These are phyloP conservation scores for Microcyclospora tardicrescens DNA, from an alignment of 2,329 filamentous ascomycete genomes.

Conservation along the genomic window DNA sequence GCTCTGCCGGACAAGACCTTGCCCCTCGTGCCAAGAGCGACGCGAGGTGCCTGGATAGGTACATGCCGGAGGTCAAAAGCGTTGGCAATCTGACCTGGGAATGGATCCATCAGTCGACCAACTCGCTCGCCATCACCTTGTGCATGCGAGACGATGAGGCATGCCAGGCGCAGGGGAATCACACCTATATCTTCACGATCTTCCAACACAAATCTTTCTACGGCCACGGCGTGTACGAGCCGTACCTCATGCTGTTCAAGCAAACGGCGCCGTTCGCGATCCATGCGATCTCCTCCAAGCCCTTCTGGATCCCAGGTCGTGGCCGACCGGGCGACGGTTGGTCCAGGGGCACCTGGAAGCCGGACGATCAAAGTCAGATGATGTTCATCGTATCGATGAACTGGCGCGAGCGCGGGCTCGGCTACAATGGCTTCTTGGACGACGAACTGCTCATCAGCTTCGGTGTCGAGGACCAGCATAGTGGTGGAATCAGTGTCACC, in stretches of 20 bases:
- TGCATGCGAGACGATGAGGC: slow-evolving; percentile 36
- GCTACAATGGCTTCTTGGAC: slow-evolving; percentile 1
- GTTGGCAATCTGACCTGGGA: no score
- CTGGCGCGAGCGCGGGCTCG: not conserved
- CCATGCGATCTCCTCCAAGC: slow-evolving; percentile 36
- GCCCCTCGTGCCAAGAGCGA: slow-evolving; percentile 29
- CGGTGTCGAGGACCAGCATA: slow-evolving; percentile 1
- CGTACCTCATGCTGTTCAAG: slow-evolving; percentile 41
- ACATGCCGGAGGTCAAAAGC: slow-evolving; percentile 28
- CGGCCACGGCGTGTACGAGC: slow-evolving; percentile 41
- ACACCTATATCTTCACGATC: slow-evolving; percentile 44
- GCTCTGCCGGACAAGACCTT: slow-evolving; percentile 36
- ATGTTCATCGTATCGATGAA: not conserved
- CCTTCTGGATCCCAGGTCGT: slow-evolving; percentile 45
- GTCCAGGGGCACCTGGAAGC: no score
- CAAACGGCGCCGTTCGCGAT: slow-evolving; percentile 38
- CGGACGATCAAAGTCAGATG: not conserved
- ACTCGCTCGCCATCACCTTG: slow-evolving; percentile 43
- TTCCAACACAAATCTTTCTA: slow-evolving; percentile 43
- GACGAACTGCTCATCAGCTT: slow-evolving; percentile 1
- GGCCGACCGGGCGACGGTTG: no score
- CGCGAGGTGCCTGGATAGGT: slow-evolving; percentile 32
- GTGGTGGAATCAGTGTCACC: not conserved
- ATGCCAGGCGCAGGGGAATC: slow-evolving; percentile 32
- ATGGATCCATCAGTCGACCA: slow-evolving; percentile 45